Conservation (phyloP, 495 filamentous ascomycete species). For the Tricharina praecox region DNA sequence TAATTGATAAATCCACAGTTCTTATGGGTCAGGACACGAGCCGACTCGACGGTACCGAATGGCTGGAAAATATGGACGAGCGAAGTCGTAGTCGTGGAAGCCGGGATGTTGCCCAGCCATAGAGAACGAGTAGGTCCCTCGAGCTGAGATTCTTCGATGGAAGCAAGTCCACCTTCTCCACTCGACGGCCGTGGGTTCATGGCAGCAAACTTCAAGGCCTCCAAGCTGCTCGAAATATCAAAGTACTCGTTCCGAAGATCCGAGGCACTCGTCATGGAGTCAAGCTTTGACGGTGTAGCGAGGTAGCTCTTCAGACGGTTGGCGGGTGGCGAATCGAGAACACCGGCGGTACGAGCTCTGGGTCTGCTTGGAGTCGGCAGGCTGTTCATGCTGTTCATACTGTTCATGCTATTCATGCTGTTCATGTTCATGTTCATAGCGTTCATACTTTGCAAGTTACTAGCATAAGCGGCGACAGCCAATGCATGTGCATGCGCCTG, state of each 20-base stretch:
- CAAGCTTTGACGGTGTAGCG: conserved; percentile 64
- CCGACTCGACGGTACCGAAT: conserved; percentile 81
- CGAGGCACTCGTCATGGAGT: conserved; percentile 63
- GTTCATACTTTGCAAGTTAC: too few relatives aligned
- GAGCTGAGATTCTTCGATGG: conserved; percentile 36
- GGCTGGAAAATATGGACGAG: conserved; percentile 80
- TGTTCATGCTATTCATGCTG: too few relatives aligned
- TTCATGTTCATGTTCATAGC: too few relatives aligned
- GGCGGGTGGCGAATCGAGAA: conserved; percentile 67
- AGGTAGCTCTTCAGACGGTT: conserved; percentile 60
- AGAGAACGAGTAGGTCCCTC: conserved; percentile 84
- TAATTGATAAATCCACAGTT: conserved; percentile 99
- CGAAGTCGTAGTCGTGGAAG: conserved; percentile 86
- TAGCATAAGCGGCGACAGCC: conserved; percentile 75
- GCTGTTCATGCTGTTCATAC: too few relatives aligned
- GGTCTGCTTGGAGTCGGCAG: conserved; percentile 61
- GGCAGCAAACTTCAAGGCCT: conserved; percentile 20
- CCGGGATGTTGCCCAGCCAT: conserved; percentile 96
- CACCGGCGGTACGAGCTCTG: conserved; percentile 74
- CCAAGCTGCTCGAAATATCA: conserved; percentile 15
- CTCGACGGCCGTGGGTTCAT: conserved; percentile 21
- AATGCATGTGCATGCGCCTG: conserved; percentile 87
- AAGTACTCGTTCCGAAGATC: conserved; percentile 42
- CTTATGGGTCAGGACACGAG: conserved; percentile 90
- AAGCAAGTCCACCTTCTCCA: conserved; percentile 22